Percentiles rank a stretch among this genome's conserved stretches.
Evolutionary conservation across 768 basidiomycete species (phyloP).

Genomic region (Ephemerocybe angulata): DNA sequence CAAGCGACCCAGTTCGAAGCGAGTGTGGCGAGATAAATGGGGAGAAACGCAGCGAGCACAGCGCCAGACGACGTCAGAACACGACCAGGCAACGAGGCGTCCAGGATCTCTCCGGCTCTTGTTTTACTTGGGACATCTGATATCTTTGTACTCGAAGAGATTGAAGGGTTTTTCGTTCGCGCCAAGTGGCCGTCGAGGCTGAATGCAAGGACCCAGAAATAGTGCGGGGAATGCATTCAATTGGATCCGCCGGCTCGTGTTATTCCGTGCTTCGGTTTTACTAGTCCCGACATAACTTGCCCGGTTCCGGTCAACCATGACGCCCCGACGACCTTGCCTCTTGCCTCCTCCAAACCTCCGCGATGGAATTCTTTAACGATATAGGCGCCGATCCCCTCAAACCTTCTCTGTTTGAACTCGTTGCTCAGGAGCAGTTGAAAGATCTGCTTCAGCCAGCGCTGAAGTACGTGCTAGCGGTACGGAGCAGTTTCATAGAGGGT

Average conservation of each 20-base stretch:
- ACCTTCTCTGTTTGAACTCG: slow-evolving; percentile 85
- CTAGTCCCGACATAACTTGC: background rate
- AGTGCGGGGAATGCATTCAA: too few relatives aligned
- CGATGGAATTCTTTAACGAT: slow-evolving; percentile 85
- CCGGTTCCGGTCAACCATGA: background rate
- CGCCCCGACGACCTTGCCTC: background rate
- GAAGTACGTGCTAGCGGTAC: slow-evolving; percentile 89
- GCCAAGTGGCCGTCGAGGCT: too few relatives aligned
- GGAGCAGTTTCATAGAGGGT: slow-evolving; percentile 18
- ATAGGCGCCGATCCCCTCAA: slow-evolving; percentile 68
- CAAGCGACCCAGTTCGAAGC: background rate
- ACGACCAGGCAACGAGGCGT: slow-evolving; percentile 19
- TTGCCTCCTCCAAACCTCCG: background rate
- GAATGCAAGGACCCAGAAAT: too few relatives aligned
- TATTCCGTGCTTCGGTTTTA: background rate
- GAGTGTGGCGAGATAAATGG: slow-evolving; percentile 9
- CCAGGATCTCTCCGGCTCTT: background rate
- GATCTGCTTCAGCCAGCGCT: slow-evolving; percentile 91
- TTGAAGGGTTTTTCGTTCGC: too few relatives aligned
- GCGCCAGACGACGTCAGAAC: slow-evolving; percentile 3
- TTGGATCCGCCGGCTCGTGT: slow-evolving; percentile 5
- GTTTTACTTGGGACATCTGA: background rate
- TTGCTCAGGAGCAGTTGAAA: slow-evolving; percentile 90
- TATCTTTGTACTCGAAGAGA: background rate
- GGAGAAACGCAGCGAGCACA: slow-evolving; percentile 14